A percentile compares a stretch with the other conserved stretches of the same genome.
Evolutionary conservation across 441 rosid species (phyloP).

Genomic region (Erodium moschatum): DNA sequence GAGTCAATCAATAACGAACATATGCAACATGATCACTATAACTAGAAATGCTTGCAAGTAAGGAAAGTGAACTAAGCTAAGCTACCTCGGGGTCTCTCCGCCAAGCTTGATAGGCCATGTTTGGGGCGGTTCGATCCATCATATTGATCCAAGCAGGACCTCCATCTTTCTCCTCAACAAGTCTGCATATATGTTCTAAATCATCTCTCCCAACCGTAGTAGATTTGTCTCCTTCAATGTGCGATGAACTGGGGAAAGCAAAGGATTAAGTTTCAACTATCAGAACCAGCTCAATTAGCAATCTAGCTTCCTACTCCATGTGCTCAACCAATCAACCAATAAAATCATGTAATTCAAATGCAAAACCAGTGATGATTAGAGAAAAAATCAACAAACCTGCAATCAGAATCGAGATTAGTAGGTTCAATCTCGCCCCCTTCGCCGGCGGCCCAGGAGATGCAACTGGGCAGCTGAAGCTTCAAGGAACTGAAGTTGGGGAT

Average conservation of each 20-base stretch:
- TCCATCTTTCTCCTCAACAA: slow-evolving; percentile 81
- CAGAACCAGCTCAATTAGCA: not conserved
- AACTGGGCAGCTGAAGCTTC: slow-evolving; percentile 17
- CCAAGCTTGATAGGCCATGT: slow-evolving; percentile 80
- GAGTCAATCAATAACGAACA: slow-evolving; percentile 12
- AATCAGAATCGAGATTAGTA: not conserved
- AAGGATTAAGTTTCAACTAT: not conserved
- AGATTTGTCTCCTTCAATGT: slow-evolving; percentile 27
- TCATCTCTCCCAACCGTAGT: slow-evolving; percentile 43
- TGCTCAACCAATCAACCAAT: not conserved
- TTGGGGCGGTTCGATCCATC: slow-evolving; percentile 74
- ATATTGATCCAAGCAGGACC: slow-evolving; percentile 92
- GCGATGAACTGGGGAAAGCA: slow-evolving; percentile 24
- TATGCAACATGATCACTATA: not conserved
- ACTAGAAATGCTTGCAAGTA: not conserved
- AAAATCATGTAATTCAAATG: not conserved
- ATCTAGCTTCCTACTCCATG: too few relatives aligned
- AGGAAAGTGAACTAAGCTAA: not conserved
- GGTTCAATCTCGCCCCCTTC: not conserved
- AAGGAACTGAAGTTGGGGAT: slow-evolving; percentile 32
- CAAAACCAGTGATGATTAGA: too few relatives aligned
- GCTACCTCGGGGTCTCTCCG: slow-evolving; percentile 73
- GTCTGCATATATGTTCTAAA: slow-evolving; percentile 52
- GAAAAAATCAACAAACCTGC: not conserved
- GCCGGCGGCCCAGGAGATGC: not conserved